Evolutionary conservation across 176 grass and related monocot genomes (phyloP).

Genomic region (Rhynchospora pubera): DNA sequence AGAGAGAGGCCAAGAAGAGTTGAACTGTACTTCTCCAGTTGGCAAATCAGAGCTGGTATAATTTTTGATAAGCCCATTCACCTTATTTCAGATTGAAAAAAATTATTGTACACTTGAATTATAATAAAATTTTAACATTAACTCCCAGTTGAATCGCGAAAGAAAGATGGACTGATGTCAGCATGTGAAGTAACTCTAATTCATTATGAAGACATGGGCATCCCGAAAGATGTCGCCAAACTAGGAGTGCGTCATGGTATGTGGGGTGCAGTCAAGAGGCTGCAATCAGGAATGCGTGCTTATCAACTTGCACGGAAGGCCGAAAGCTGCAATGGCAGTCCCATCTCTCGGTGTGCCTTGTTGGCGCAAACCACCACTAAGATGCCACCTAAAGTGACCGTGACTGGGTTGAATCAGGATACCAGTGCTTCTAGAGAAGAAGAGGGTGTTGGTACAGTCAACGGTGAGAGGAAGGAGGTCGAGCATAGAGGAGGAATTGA

Average conservation of each 20-base stretch:
- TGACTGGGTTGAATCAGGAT: conserved; percentile 14
- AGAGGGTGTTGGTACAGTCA: neutral
- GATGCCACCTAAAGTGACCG: conserved; percentile 23
- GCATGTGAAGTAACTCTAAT: conserved; percentile 90
- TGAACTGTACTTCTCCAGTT: conserved; percentile 93
- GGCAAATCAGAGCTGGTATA: conserved; percentile 88
- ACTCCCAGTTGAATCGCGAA: conserved; percentile 66
- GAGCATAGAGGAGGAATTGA: conserved; percentile 37
- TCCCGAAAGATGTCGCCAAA: conserved; percentile 91
- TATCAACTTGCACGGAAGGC: conserved; percentile 55
- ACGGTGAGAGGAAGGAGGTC: conserved; percentile 16
- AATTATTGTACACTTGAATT: neutral
- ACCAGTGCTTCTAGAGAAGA: neutral
- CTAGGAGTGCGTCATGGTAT: conserved; percentile 85
- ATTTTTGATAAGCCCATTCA: neutral
- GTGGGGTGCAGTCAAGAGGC: conserved; percentile 94
- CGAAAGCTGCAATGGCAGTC: conserved; percentile 16
- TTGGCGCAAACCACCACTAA: conserved; percentile 64
- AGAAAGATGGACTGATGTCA: conserved; percentile 58
- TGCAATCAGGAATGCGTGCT: conserved; percentile 77
- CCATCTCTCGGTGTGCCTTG: conserved; percentile 38
- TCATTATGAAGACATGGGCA: conserved; percentile 96
- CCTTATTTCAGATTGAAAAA: neutral
- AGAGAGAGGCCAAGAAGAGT: conserved; percentile 92
- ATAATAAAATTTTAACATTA: neutral